Base-by-base conservation (phyloP, 768 basidiomycete species). In the Porpolomopsis calyptriformis region DNA sequence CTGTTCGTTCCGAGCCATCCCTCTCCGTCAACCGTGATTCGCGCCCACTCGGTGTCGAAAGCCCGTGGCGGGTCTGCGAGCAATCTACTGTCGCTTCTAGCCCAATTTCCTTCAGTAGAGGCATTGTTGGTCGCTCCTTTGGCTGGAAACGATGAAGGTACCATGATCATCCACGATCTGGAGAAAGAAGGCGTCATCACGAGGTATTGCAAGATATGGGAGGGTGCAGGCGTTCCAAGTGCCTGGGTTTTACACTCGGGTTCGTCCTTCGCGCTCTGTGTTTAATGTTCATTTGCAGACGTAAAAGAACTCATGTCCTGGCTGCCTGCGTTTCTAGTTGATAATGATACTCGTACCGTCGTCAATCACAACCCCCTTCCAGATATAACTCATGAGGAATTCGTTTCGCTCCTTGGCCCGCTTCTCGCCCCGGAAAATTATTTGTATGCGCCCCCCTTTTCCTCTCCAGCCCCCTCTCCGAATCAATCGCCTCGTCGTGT, bases 321-420 rank as follows among this genome's bases (percentile, higher is more conserved):
- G 27, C 47, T 47, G 22, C 52, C 25, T 43, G 20, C 42, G 19
- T 47, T 37, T 42, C 3, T 50, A 82, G 80, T 66, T 31, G 74
- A 83, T 49, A 72, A 71, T 37, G 71, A 75, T 56, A 63, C 73
- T 7, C 74, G 77, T 33, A 81, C 85, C 10, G 78, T 88, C 42
- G 77, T 89, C 53, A 87, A 91, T 61, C 85, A 91, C 63, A 90
- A 90, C 53, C 86, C 88, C 2, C 70, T 91, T 6, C 88, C 85
- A 0, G 88, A 90, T 51, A 77, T 89, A 50, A 83, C 85, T 0
- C 87, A 90, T 52, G 87, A 89, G 51, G 87, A 91, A 55, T 89
- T 90, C 54, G 79, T 91, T 33, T 74, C 80, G 2, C 64, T 85
- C 38, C 68, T 89, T 1, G 85, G 86, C 0, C 87, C 87, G n/a